phyloP scores from a whole-genome alignment of 1,139 yeast genomes.

The Blastobotrys buckinghamii region DNA sequence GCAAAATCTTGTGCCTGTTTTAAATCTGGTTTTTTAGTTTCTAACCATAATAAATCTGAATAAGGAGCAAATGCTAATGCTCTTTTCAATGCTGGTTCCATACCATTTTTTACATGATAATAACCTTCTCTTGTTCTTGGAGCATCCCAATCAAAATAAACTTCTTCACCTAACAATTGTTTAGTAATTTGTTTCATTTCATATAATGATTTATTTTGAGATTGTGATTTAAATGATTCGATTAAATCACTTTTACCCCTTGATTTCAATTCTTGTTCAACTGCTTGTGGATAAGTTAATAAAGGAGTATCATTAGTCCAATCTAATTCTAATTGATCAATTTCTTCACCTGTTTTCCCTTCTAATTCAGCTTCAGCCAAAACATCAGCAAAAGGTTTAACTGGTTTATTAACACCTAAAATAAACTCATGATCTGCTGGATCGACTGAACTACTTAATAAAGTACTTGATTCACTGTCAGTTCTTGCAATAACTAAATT shows the following conservation, averaged over 20 bases:
- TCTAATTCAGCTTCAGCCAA: constrained; percentile 40
- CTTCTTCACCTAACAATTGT: constrained; percentile 23
- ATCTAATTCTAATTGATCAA: constrained; percentile 38
- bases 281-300: constrained; percentile 48
- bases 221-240: constrained; percentile 28
- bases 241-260: constrained; percentile 33
- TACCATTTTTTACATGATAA: constrained; percentile 44
- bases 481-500: constrained; percentile 56
- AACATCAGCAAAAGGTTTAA: constrained; percentile 43
- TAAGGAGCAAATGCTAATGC: constrained; percentile 51
- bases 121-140: constrained; percentile 55
- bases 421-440: constrained; percentile 51
- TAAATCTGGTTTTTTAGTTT: constrained; percentile 51
- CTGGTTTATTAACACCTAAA: constrained; percentile 42
- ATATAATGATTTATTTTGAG: constrained; percentile 32
- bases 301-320: constrained; percentile 43
- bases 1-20: constrained; percentile 48
- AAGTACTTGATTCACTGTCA: constrained; percentile 53
- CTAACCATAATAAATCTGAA: constrained; percentile 54
- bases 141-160: constrained; percentile 52
- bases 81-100: constrained; percentile 50
- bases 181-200: constrained; percentile 35
- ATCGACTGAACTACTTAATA: constrained; percentile 51
- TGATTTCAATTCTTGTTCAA: constrained; percentile 27
- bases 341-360: constrained; percentile 34